Percentiles rank a stretch among this genome's conserved stretches.
Evolutionary conservation across 164 flowering plant genomes (phyloP).

Genomic region (Kalanchoe fedtschenkoi): DNA sequence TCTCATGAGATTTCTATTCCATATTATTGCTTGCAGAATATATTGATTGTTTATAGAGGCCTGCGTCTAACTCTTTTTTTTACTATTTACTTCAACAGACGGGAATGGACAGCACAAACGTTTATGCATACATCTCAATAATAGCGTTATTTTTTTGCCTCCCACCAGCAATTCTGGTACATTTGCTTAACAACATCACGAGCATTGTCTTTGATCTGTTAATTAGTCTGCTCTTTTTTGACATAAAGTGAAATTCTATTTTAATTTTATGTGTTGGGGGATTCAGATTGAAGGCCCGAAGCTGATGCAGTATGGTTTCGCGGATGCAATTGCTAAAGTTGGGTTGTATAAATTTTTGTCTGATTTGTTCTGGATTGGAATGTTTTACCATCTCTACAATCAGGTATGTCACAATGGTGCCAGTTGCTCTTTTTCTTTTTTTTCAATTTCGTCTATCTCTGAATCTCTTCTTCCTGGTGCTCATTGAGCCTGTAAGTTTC

Average conservation of each 20-base stretch:
- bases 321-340: slow-evolving; percentile 53
- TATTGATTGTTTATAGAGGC: not conserved
- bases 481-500: not conserved
- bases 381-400: slow-evolving; percentile 62
- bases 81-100: slow-evolving; percentile 23
- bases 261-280: not conserved
- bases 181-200: slow-evolving; percentile 9
- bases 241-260: not conserved
- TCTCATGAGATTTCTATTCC: too few species aligned
- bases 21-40: too few species aligned
- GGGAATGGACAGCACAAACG: slow-evolving; percentile 62
- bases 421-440: not conserved
- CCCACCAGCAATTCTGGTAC: slow-evolving; percentile 52
- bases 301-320: slow-evolving; percentile 48
- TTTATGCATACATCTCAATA: slow-evolving; percentile 54
- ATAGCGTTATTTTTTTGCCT: slow-evolving; percentile 50
- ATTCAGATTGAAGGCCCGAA: slow-evolving; percentile 57
- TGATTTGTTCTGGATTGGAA: slow-evolving; percentile 54
- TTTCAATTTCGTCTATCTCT: not conserved
- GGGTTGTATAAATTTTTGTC: slow-evolving; percentile 45
- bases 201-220: not conserved
- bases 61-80: not conserved
- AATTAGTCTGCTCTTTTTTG: not conserved
- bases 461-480: not conserved
- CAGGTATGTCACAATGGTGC: slow-evolving; percentile 25